Base-by-base conservation (phyloP, 495 filamentous ascomycete genomes). In the Cenococcum geophilum region DNA sequence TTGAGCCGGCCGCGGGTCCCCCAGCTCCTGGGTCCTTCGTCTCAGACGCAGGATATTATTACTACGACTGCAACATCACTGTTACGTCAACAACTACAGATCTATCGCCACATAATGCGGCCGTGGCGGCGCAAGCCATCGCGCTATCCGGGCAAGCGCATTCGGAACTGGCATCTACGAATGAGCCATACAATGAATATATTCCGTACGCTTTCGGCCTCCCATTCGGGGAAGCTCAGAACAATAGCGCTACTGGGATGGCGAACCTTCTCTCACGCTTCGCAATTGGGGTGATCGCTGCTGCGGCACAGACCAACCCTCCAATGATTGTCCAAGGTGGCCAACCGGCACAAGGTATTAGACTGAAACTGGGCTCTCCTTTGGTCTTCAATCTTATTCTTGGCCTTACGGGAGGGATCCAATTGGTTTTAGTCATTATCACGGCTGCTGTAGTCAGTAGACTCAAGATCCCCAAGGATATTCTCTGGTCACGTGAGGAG, bases 51-150 rank as follows among this genome's bases (percentile, higher is more conserved):
- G 21, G 45, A 5, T 48, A 18, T 9, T 48, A 18, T 22, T 48
- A 48, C 59, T 79, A 77, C n/a, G 79, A 81, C 45, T 48, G 45
- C 45, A 48, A 48, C 45, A 22, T 48, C n/a, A 48, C 45, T 22
- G 45, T 48, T 22, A 18, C 45, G 45, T 48, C 45, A 1, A 48
- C n/a, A 18, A 48, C 45, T 18, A 1, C 45, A 2, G 2, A 48
- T 18, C 45, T 48, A 2, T 48, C 45, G 45, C n/a, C 45, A 22
- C 45, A 9, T 5, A 48, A 48, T 9, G 45, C 45, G 9, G 45
- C 45, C n/a, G 9, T 48, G 3, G 45, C 45, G 9, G 45, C 45
- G 21, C 27, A 32, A 6, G 27, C 27, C 27, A 32, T 32, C 27
- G 27, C 27, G 27, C 27, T 32, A 32, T 32, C 27, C 27, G 27